Base-by-base conservation (phyloP, 495 filamentous ascomycete species). In the Hyaloscypha variabilis region DNA sequence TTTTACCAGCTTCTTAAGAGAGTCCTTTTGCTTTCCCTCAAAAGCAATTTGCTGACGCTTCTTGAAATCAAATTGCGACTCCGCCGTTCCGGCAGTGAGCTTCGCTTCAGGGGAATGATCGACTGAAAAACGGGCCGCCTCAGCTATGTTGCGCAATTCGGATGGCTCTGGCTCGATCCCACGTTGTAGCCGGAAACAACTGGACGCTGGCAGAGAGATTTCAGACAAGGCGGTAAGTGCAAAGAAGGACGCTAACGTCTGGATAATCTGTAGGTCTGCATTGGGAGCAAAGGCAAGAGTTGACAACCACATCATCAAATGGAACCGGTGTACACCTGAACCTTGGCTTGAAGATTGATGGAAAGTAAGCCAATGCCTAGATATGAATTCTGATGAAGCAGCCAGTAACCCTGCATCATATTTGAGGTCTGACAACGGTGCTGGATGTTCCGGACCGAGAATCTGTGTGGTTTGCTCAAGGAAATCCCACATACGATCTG, bases 231-330 rank as follows among this genome's bases (percentile, higher is more conserved):
- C 72, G 25, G 77, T 71, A 21, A 83, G 49, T 1, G 75, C 69
- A 17, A 10, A 30, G 55, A 30, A 34, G 55, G 24, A 34, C 14
- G 11, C n/a, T 8, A 23, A 13, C 21, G 25, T 10, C 26, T 79
- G 73, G 28, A 83, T 58, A 6, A 81, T 62, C 11, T 50, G 11
- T 66, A 76, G 67, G 13, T 82, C 59, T 4, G 60, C 57, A 17
- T 67, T 63, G 17, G 70, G 58, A 0, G 69, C 68, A 58, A 68
- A 79, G 29, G 78, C 72, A 58, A 85, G 10, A 0, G 81, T 77
- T 28, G 76, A 66, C 10, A 86, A 72, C 71, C 77, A 79, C 8
- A 84, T 76, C 77, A 85, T 81, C 3, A 83, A 29, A 28, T 71
- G 69, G 64, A 75, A 81, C 62, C 68, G 78, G 10, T 64, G 30